Base-by-base conservation (phyloP, 1,139 yeast genomes). In the Debaryomycetaceae sp. region DNA sequence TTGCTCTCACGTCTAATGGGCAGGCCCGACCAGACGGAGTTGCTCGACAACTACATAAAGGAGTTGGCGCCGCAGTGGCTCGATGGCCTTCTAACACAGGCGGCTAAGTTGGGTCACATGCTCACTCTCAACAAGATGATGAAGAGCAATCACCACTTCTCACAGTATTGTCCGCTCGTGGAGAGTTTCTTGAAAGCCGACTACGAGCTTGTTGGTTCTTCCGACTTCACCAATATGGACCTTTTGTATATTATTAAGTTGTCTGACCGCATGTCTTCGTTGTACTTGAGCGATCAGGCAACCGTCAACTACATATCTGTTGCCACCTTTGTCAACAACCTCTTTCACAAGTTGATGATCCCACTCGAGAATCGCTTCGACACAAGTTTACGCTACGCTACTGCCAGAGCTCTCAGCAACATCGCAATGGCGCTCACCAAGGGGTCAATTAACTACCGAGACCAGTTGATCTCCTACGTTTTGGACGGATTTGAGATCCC, bases 51-150 rank as follows among this genome's bases (percentile, higher is more conserved):
- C 1, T 65, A 59, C 38, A 40, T 61, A 11, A n/a, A 12, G 7
- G n/a, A n/a, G n/a, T n/a, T n/a, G n/a, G n/a, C n/a, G n/a, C n/a
- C n/a, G n/a, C n/a, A n/a, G n/a, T n/a, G n/a, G n/a, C n/a, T n/a
- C n/a, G n/a, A n/a, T 27, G 37, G 36, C 7, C 25, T 14, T n/a
- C 15, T 4, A 17, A 18, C 36, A n/a, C n/a, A n/a, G n/a, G n/a
- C n/a, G n/a, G n/a, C n/a, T 13, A 59, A 56, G 34, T 46, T 65
- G 32, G 66, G 72, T 1, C 62, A 63, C 36, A 42, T 64, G 25
- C 53, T 65, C 45, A 56, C 63, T 2, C 41, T 66, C 10, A 65
- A 65, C 37, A 61, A 62, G 33, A 39, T 65, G 8, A 41, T 66
- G 28, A 66, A 66, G 36, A 41, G 51, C 25, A 28, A 34, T 7